A percentile compares a stretch with the other conserved stretches of the same genome.
Evolutionary conservation across 129 eudicot genomes (phyloP).

Genomic region (Tanacetum coccineum): DNA sequence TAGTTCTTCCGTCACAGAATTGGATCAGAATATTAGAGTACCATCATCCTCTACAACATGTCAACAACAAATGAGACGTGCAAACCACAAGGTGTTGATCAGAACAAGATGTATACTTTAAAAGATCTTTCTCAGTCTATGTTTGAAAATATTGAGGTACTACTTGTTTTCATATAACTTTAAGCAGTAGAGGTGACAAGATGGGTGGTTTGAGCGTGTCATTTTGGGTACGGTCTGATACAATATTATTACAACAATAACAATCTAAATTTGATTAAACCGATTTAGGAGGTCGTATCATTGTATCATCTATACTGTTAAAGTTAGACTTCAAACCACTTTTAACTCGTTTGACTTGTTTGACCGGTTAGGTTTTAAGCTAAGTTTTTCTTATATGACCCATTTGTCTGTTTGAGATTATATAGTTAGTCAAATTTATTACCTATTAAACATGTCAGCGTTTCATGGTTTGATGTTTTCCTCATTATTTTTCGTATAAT

Average conservation of each 20-base stretch:
- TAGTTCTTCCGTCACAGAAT: conserved; percentile 27
- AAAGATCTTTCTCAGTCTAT: conserved; percentile 78
- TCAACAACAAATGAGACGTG: conserved; percentile 22
- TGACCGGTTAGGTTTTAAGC: not conserved
- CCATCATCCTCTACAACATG: conserved; percentile 26
- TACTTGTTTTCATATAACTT: not conserved
- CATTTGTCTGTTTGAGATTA: not conserved
- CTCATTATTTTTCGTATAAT: not conserved
- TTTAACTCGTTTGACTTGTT: not conserved
- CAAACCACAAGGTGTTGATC: conserved; percentile 55
- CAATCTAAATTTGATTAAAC: not conserved
- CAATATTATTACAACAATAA: not conserved
- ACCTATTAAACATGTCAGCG: not conserved
- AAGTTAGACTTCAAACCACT: no score
- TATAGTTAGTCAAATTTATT: not conserved
- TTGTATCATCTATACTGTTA: not conserved
- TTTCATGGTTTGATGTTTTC: not conserved
- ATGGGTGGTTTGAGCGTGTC: not conserved
- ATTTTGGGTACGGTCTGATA: not conserved
- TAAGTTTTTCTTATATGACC: not conserved
- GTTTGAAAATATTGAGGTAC: conserved; percentile 92
- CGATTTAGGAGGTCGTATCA: not conserved
- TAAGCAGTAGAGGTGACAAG: not conserved
- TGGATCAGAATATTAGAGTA: conserved; percentile 25
- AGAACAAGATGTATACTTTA: conserved; percentile 51